Conservation (phyloP, 306 rosid genomes). For the Lagenaria siceraria region DNA sequence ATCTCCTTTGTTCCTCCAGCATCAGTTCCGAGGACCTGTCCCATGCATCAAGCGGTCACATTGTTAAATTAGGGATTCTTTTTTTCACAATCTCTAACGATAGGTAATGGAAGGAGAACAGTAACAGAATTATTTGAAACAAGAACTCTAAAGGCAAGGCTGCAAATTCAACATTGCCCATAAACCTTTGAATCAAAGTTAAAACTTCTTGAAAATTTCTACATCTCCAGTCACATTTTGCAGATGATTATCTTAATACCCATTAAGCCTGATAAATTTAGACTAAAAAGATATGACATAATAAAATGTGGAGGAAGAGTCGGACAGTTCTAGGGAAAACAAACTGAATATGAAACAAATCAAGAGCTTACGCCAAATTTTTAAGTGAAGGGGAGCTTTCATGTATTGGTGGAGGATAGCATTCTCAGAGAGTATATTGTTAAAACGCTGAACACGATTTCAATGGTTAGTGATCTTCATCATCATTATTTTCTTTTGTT, state of each 20-base stretch:
- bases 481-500: not conserved
- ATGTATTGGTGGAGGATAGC: not conserved
- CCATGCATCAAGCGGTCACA: not conserved
- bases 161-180: not conserved
- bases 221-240: not conserved
- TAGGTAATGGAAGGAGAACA: not conserved
- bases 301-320: not conserved
- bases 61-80: not conserved
- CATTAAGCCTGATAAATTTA: not conserved
- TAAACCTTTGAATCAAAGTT: not conserved
- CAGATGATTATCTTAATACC: not conserved
- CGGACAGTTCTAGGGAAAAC: not conserved
- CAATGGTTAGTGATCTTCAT: not conserved
- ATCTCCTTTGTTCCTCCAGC: constrained; percentile 84
- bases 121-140: not conserved
- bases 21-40: constrained; percentile 82
- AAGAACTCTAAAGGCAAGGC: not conserved
- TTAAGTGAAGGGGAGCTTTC: not conserved
- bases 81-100: not conserved
- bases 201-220: not conserved
- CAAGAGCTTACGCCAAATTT: not conserved
- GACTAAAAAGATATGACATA: not conserved
- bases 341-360: not conserved
- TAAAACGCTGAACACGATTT: not conserved
- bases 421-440: not conserved